Conservation (phyloP, 2,329 filamentous ascomycete genomes). For the Lachnellula subtilissima region DNA sequence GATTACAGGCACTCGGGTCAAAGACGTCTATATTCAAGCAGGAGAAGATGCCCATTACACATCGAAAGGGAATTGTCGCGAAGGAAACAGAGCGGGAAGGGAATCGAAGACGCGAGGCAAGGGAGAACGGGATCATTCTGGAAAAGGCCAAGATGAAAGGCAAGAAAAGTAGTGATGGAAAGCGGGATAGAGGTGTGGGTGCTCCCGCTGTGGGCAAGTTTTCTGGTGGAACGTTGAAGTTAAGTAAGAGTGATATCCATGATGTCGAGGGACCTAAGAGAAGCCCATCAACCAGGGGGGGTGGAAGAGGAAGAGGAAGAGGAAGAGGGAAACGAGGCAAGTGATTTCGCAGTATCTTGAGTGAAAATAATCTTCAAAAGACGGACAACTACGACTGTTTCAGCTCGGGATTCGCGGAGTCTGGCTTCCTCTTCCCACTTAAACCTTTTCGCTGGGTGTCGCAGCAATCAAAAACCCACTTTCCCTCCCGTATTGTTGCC, state of each 20-base stretch:
- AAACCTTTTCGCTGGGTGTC: too few relatives aligned
- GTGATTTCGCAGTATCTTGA: constrained; percentile 1
- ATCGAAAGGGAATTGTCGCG: constrained; percentile 76
- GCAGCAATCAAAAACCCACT: too few relatives aligned
- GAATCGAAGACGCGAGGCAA: constrained; percentile 70
- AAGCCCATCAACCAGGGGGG: constrained; percentile 25
- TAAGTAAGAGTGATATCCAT: constrained; percentile 73
- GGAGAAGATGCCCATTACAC: constrained; percentile 82
- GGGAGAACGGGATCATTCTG: constrained; percentile 85
- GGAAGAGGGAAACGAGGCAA: constrained; percentile 19
- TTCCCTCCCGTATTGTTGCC: too few relatives aligned
- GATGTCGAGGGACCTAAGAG: constrained; percentile 57
- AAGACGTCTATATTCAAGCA: constrained; percentile 70
- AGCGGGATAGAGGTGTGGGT: constrained; percentile 60
- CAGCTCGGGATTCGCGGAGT: neutral
- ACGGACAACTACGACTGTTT: neutral
- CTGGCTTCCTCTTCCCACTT: too few relatives aligned
- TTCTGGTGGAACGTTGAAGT: constrained; percentile 68
- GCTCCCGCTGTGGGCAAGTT: constrained; percentile 77
- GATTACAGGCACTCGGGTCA: constrained; percentile 76
- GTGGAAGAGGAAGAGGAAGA: constrained; percentile 28
- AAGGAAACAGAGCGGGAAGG: constrained; percentile 63
- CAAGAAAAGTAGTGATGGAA: constrained; percentile 36
- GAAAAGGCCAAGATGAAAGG: constrained; percentile 49
- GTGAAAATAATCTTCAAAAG: neutral